phyloP scores from a whole-genome alignment of 2,329 filamentous ascomycete species.

The Tetracladium maxilliforme region DNA sequence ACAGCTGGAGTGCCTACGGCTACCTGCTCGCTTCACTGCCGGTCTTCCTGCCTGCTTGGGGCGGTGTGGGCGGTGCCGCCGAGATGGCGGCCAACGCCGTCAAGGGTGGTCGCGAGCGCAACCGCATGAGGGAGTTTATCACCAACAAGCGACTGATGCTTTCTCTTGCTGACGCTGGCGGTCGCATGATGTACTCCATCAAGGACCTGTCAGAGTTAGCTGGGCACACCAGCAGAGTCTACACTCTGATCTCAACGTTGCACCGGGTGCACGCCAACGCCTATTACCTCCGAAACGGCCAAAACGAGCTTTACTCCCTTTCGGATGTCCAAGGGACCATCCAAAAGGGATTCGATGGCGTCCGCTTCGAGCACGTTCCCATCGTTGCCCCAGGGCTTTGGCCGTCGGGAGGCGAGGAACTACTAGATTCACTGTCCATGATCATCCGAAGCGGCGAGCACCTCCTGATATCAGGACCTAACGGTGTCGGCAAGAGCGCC shows the following conservation, averaged over 20 bases:
- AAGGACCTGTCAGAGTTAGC: conserved; percentile 94
- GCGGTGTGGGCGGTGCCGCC: conserved; percentile 60
- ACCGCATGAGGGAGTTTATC: conserved; percentile 96
- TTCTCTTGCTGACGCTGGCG: conserved; percentile 87
- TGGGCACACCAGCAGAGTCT: conserved; percentile 90
- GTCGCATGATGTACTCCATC: conserved; percentile 99
- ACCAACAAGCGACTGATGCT: conserved; percentile 98
- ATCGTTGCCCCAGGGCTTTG: conserved; percentile 79
- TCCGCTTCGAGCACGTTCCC: conserved; percentile 85
- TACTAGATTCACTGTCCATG: conserved; percentile 78
- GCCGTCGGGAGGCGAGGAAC: conserved; percentile 81
- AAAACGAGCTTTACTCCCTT: conserved; percentile 71
- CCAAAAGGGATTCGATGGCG: conserved; percentile 88
- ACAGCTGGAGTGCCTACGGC: conserved; percentile 96
- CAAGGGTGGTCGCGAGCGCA: conserved; percentile 52
- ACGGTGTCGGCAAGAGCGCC: conserved; percentile 85
- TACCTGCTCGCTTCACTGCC: conserved; percentile 88
- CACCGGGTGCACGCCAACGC: conserved; percentile 86
- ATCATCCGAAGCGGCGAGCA: conserved; percentile 86
- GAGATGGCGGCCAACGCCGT: conserved; percentile 42
- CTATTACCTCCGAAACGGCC: conserved; percentile 56
- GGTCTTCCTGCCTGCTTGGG: conserved; percentile 89
- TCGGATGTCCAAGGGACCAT: conserved; percentile 87
- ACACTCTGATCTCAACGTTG: conserved; percentile 86
- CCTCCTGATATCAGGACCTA: conserved; percentile 85